Evolutionary conservation across 1,284 basidiomycete species (phyloP).

Genomic region (Ceratobasidium sp.): DNA sequence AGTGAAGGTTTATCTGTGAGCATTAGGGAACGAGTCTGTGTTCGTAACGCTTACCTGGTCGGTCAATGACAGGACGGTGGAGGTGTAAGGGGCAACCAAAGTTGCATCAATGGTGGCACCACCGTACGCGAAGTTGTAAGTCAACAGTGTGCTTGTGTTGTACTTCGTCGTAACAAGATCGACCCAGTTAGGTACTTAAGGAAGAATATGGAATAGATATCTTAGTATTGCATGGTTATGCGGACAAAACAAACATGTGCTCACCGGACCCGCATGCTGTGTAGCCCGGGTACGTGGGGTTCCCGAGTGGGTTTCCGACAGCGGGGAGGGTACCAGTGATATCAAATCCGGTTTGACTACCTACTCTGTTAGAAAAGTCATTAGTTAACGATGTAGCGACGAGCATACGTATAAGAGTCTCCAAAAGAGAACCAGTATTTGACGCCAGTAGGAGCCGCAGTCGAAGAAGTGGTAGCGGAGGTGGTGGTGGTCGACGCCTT

Average conservation of each 20-base stretch:
- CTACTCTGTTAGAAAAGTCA: not conserved
- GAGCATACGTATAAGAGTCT: conserved; percentile 47
- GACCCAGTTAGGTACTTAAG: conserved; percentile 48
- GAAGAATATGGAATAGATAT: not conserved
- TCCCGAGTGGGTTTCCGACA: conserved; percentile 43
- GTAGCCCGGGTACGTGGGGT: conserved; percentile 45
- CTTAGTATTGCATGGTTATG: no score
- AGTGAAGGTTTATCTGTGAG: not conserved
- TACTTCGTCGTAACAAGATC: conserved; percentile 46
- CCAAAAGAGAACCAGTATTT: conserved; percentile 50
- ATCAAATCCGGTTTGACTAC: conserved; percentile 36
- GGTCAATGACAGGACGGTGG: conserved; percentile 44
- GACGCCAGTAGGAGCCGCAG: conserved; percentile 11
- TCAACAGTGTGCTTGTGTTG: conserved; percentile 46
- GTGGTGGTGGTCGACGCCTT: conserved; percentile 41
- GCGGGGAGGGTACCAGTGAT: conserved; percentile 39
- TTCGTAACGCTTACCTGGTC: conserved; percentile 36
- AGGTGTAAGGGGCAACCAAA: conserved; percentile 46
- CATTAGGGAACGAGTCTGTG: not conserved
- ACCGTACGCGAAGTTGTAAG: conserved; percentile 49
- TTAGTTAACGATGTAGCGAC: not conserved
- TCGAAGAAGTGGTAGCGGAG: conserved; percentile 27
- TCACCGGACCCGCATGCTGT: conserved; percentile 47
- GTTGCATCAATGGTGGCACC: conserved; percentile 48
- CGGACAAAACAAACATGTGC: not conserved